phyloP scores from a whole-genome alignment of 345 rosid species.

The Microthlaspi erraticum region DNA sequence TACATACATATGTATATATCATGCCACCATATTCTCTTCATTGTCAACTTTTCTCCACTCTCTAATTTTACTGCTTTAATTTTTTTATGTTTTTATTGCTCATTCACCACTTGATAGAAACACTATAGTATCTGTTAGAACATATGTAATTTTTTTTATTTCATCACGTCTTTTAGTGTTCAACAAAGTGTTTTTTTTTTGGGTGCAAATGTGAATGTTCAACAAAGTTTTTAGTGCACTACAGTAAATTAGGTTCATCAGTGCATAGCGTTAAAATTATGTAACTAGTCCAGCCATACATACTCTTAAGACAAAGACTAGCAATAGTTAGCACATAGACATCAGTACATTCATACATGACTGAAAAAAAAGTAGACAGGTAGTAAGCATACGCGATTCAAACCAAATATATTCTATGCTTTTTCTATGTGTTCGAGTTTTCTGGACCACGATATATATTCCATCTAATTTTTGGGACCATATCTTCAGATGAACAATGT shows the following conservation, averaged over 20 bases:
- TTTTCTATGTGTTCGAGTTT: neutral
- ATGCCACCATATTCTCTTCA: too few relatives aligned
- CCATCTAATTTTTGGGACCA: neutral
- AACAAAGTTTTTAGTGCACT: neutral
- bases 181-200: neutral
- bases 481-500: too few relatives aligned
- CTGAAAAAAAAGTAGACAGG: too few relatives aligned
- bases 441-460: neutral
- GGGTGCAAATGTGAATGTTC: too few relatives aligned
- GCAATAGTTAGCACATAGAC: neutral
- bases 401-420: neutral
- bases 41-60: too few relatives aligned
- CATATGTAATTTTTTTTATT: too few relatives aligned
- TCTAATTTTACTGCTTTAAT: too few relatives aligned
- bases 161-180: too few relatives aligned
- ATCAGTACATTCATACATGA: neutral
- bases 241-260: neutral
- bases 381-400: neutral
- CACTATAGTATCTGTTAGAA: too few relatives aligned
- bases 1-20: too few relatives aligned
- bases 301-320: neutral
- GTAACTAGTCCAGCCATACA: neutral
- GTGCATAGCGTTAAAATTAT: neutral
- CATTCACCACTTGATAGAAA: too few relatives aligned
- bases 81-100: too few relatives aligned